Evolutionary conservation across 177 flowering plant genomes (phyloP).

Genomic region (Vitis hybrid): DNA sequence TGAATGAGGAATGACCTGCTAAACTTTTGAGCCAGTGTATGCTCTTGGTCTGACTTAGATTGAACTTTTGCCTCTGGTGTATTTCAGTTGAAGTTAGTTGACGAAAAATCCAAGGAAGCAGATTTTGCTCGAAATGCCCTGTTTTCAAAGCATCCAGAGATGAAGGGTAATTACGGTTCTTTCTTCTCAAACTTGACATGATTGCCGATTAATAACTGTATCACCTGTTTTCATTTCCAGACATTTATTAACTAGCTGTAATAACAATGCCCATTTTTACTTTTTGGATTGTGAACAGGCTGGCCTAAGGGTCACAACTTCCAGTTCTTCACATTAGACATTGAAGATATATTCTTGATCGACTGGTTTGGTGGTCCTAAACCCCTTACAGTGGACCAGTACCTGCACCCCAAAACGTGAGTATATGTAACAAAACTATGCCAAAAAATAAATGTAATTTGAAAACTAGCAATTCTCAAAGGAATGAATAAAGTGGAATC

Average conservation of each 20-base stretch:
- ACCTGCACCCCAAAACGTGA: constrained; percentile 59
- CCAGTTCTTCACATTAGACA: constrained; percentile 69
- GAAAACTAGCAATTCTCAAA: background rate
- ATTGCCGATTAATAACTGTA: background rate
- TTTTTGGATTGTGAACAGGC: constrained; percentile 36
- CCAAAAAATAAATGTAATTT: constrained; percentile 3
- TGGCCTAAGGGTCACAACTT: constrained; percentile 88
- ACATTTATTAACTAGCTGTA: background rate
- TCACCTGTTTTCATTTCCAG: background rate
- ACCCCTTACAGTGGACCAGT: constrained; percentile 73
- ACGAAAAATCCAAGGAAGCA: constrained; percentile 52
- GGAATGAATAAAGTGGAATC: background rate
- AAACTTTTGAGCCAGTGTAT: too few species aligned
- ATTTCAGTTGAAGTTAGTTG: constrained; percentile 57
- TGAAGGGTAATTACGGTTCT: constrained; percentile 53
- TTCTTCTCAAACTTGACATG: background rate
- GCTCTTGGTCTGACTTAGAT: background rate
- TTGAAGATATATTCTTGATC: constrained; percentile 75
- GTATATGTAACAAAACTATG: constrained; percentile 21
- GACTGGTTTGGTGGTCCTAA: constrained; percentile 89
- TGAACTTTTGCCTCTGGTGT: background rate
- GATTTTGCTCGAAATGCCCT: constrained; percentile 59
- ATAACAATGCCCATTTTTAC: background rate
- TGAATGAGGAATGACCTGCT: too few species aligned
- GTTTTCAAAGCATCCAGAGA: constrained; percentile 92